These are phyloP conservation scores for Mallotus japonicus DNA, from an alignment of 441 rosid species.

Conservation along the genomic window DNA sequence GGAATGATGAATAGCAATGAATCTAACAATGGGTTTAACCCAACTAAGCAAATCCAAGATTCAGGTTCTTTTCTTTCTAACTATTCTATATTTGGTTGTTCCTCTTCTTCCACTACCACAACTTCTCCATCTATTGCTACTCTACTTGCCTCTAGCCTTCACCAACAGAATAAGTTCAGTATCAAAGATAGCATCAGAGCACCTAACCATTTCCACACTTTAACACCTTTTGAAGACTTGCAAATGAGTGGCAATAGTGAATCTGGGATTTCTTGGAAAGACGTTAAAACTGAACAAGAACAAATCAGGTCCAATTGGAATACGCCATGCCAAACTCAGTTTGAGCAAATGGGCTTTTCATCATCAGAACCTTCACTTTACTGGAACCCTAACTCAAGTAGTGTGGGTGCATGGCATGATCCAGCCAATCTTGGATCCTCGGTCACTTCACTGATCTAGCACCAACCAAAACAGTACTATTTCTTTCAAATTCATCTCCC, in stretches of 20 bases:
- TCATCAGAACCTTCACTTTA: slow-evolving; percentile 45
- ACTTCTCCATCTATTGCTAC: slow-evolving; percentile 42
- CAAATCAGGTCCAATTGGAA: slow-evolving; percentile 46
- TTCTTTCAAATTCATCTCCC: slow-evolving; percentile 38
- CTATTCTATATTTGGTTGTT: slow-evolving; percentile 37
- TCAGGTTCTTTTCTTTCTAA: slow-evolving; percentile 35
- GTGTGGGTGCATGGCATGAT: slow-evolving; percentile 51
- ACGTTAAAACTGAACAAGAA: slow-evolving; percentile 40
- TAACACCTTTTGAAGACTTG: slow-evolving; percentile 34
- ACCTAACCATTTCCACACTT: slow-evolving; percentile 26
- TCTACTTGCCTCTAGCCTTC: slow-evolving; percentile 46
- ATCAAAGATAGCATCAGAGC: slow-evolving; percentile 26
- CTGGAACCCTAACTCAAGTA: slow-evolving; percentile 39
- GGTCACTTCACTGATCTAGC: slow-evolving; percentile 47
- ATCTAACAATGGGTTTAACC: slow-evolving; percentile 28
- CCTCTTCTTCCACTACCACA: slow-evolving; percentile 29
- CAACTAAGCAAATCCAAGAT: slow-evolving; percentile 39
- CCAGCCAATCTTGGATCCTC: slow-evolving; percentile 55
- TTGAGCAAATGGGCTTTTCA: slow-evolving; percentile 42
- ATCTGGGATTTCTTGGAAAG: slow-evolving; percentile 28
- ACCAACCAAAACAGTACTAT: slow-evolving; percentile 4
- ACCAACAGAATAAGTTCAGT: slow-evolving; percentile 39
- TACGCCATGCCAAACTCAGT: slow-evolving; percentile 42
- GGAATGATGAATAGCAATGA: slow-evolving; percentile 25
- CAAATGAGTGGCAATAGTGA: slow-evolving; percentile 32